Evolutionary conservation across 2,329 filamentous ascomycete species (phyloP).

Genomic region (Verticillium isaacii): DNA sequence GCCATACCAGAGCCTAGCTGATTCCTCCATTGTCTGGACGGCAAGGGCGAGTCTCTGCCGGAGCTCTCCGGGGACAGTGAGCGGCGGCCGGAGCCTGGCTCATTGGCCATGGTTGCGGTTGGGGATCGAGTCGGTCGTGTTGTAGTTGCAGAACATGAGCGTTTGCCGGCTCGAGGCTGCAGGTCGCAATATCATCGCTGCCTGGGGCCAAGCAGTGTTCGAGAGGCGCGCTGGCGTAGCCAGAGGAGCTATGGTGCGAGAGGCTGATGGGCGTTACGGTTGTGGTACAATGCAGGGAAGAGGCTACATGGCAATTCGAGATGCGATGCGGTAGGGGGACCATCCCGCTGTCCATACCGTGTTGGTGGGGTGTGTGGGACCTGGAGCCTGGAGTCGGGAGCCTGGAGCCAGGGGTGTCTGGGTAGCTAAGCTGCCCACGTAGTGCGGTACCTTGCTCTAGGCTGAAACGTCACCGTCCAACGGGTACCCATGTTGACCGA

Average conservation of each 20-base stretch:
- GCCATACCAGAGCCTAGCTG: slow-evolving; percentile 70
- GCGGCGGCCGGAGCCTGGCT: slow-evolving; percentile 50
- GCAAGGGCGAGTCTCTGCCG: slow-evolving; percentile 71
- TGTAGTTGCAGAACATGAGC: slow-evolving; percentile 4
- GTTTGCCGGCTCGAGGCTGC: slow-evolving; percentile 17
- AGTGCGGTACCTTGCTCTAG: neutral
- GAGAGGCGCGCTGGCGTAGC: neutral
- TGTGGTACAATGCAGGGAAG: neutral
- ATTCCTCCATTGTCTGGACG: slow-evolving; percentile 67
- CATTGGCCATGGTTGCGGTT: slow-evolving; percentile 55
- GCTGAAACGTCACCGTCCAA: neutral
- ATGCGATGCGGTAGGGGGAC: neutral
- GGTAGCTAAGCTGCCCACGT: neutral
- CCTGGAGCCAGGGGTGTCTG: neutral
- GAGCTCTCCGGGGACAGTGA: slow-evolving; percentile 77
- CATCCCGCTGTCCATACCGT: neutral
- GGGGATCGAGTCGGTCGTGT: slow-evolving; percentile 1
- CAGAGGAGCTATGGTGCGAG: neutral
- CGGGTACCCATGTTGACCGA: neutral
- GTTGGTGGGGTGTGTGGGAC: neutral
- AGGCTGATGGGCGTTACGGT: neutral
- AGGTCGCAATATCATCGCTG: slow-evolving; percentile 9
- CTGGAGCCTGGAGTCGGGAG: neutral
- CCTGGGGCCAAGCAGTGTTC: neutral
- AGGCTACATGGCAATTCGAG: neutral